These are phyloP conservation scores for Saccharomyces hybrid DNA, from an alignment of 1,139 yeast species.

Conservation along the genomic window DNA sequence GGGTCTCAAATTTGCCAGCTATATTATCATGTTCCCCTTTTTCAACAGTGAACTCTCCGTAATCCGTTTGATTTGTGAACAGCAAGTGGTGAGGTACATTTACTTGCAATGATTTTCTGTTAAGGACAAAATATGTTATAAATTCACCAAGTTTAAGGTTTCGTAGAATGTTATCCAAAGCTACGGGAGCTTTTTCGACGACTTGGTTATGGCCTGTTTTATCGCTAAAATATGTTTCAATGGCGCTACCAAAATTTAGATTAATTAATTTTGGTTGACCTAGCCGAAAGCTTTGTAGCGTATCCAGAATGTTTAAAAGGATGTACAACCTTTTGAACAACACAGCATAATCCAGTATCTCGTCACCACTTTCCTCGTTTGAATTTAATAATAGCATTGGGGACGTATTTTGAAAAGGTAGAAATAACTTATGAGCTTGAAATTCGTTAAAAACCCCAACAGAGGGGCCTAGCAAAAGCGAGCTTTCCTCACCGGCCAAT, in stretches of 20 bases:
- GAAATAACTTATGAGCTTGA: constrained; percentile 38
- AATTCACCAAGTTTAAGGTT: constrained; percentile 24
- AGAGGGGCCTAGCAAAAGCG: constrained; percentile 47
- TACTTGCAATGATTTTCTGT: constrained; percentile 10
- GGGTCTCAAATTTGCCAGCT: background rate
- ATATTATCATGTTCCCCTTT: background rate
- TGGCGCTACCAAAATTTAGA: constrained; percentile 20
- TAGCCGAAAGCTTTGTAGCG: constrained; percentile 47
- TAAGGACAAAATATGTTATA: constrained; percentile 20
- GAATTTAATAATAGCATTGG: background rate
- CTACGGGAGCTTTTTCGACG: constrained; percentile 20
- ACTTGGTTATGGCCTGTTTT: constrained; percentile 17
- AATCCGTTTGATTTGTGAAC: background rate
- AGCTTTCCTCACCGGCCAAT: constrained; percentile 50
- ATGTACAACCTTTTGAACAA: constrained; percentile 45
- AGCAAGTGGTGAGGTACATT: background rate
- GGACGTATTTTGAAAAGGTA: constrained; percentile 26
- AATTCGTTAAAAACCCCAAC: constrained; percentile 53
- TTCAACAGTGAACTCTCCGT: background rate
- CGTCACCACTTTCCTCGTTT: background rate
- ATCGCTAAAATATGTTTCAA: constrained; percentile 14
- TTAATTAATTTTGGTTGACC: constrained; percentile 44
- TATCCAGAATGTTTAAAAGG: constrained; percentile 45
- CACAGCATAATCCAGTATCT: constrained; percentile 30
- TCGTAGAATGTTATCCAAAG: constrained; percentile 17